Evolutionary conservation across 2,329 filamentous ascomycete species (phyloP), one percentile per base, ranked within the genome.

Genomic region (Fusarium tanahbumbuense): DNA sequence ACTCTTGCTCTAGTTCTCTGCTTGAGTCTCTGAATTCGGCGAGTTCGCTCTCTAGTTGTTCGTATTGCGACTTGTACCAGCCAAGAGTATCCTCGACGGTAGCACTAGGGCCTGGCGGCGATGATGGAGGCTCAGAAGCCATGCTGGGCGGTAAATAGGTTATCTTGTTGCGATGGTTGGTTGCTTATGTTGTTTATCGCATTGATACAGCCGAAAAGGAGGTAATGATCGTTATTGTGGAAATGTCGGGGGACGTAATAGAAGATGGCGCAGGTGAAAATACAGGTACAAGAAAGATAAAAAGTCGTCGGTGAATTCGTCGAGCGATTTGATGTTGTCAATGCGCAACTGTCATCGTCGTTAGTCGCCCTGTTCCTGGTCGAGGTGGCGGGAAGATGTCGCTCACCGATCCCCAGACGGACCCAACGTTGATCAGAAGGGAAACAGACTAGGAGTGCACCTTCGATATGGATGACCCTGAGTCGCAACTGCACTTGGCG

Each of bases 41-140:
- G 66, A 99, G 88, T 81, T 99, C 96, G 56, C 90, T 86, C 81
- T 98, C 96, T 40, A 99, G 87, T 78, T 93, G 90, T 82, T 97
- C 94, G 83, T 98, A 98, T 80, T 98, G 95, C 56, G 89, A 83
- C 85, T 99, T 99, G 88, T 98, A 99, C 88, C 96, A 98, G 62
- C 91, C 87, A 55, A 99, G 86, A 67, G 94, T 92, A 77, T 96
- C 93, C 77, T 94, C 91, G 52, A 86, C 79, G 57, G 80, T 85
- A 57, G 87, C 80, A 55, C 83, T 80, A 76, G 85, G 86, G 76
- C 82, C 82, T 13, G 87, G 88, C 56, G 89, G 89, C 50, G 89
- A 91, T 8, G 89, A 91, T 8, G 88, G 88, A 73, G 85, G 84
- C 76, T 90, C 88, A 46, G 66, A 73, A 65, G 83, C 83, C 86